These are phyloP conservation scores for Cryptococcus jaspeensis DNA, from an alignment of 1,284 basidiomycete species.

Conservation along the genomic window DNA sequence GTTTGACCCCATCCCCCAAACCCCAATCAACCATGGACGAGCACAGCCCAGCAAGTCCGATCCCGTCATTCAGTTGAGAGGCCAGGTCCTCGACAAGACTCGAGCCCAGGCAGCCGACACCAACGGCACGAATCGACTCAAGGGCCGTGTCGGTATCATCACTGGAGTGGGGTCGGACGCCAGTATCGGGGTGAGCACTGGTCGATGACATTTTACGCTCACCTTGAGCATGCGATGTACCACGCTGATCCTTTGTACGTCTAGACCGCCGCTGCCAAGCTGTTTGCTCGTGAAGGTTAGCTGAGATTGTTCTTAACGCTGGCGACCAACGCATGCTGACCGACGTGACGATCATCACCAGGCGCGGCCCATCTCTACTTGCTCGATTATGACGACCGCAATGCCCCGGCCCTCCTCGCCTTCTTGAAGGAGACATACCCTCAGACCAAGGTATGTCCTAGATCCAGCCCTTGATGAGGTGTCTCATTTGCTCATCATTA, in stretches of 20 bases:
- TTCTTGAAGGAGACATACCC: constrained; percentile 69
- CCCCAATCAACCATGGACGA: too few relatives aligned
- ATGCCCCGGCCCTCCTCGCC: constrained; percentile 70
- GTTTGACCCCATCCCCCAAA: constrained; percentile 2
- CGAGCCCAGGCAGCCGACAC: background rate
- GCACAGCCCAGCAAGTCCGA: too few relatives aligned
- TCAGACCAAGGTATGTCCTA: background rate
- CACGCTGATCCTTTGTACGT: background rate
- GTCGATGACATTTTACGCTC: too few relatives aligned
- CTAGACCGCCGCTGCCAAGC: constrained; percentile 2
- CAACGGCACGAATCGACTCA: background rate
- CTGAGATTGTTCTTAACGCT: background rate
- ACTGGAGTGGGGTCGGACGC: constrained; percentile 81
- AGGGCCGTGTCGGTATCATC: constrained; percentile 48
- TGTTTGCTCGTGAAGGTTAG: constrained; percentile 75
- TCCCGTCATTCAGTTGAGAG: background rate
- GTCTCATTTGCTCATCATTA: too few relatives aligned
- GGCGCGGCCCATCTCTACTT: constrained; percentile 82
- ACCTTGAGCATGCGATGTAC: background rate
- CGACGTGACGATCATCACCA: constrained; percentile 41
- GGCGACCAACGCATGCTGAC: constrained; percentile 1
- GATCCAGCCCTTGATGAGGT: background rate
- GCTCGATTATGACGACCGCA: constrained; percentile 67
- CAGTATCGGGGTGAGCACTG: constrained; percentile 70
- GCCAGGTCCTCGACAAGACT: background rate